A percentile compares a stretch with the other conserved stretches of the same genome.
Conservation (phyloP, 768 basidiomycete species). For the Terana coerulea region DNA sequence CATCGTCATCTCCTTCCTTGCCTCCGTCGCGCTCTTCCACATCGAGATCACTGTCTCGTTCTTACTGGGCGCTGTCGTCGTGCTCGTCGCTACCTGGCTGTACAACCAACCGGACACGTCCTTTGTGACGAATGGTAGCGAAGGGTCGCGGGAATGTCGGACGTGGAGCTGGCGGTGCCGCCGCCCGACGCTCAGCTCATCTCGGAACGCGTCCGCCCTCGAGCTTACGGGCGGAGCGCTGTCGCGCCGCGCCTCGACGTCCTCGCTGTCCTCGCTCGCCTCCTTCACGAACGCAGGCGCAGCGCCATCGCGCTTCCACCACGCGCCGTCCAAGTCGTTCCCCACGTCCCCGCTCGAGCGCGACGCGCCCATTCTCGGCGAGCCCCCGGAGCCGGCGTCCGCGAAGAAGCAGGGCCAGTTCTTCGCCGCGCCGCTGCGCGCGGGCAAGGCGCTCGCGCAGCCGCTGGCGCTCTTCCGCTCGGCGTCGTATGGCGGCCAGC, state of each 20-base stretch:
- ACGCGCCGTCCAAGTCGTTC: slow-evolving; percentile 30
- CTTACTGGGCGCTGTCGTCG: slow-evolving; percentile 76
- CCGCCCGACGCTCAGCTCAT: slow-evolving; percentile 25
- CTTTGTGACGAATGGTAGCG: slow-evolving; percentile 9
- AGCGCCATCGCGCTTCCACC: slow-evolving; percentile 22
- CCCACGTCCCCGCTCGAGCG: slow-evolving; percentile 43
- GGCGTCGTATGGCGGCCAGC: slow-evolving; percentile 15
- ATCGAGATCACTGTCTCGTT: slow-evolving; percentile 87
- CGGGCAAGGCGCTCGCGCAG: slow-evolving; percentile 17
- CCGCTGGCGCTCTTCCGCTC: slow-evolving; percentile 18
- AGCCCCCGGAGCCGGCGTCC: slow-evolving; percentile 34
- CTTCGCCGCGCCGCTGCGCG: slow-evolving; percentile 18
- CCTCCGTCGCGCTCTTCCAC: slow-evolving; percentile 85
- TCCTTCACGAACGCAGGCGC: slow-evolving; percentile 7
- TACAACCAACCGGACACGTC: slow-evolving; percentile 94
- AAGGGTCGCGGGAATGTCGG: slow-evolving; percentile 15
- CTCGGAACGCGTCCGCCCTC: slow-evolving; percentile 21
- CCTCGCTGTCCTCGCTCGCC: slow-evolving; percentile 24
- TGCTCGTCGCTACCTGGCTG: slow-evolving; percentile 86
- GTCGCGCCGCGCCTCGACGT: slow-evolving; percentile 26
- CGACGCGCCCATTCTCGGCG: slow-evolving; percentile 56
- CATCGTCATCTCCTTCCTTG: slow-evolving; percentile 93
- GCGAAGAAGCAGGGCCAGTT: slow-evolving; percentile 19
- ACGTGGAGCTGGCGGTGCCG: slow-evolving; percentile 32
- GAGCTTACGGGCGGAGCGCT: slow-evolving; percentile 22